phyloP scores from a whole-genome alignment of 495 filamentous ascomycete species.

The Aspergillus panamensis region DNA sequence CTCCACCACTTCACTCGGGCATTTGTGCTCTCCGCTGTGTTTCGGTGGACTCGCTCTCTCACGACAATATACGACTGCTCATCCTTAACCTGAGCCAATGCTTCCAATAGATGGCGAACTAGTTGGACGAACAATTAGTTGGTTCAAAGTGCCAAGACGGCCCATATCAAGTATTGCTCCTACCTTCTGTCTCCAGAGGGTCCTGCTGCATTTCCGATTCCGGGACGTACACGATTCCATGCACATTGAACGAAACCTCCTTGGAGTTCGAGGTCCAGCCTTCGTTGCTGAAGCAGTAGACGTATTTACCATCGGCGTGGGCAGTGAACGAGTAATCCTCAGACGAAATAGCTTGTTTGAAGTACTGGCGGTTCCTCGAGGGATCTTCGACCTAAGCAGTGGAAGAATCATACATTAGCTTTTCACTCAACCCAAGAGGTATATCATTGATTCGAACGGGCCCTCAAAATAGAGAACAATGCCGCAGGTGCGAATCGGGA shows the following conservation, averaged over 20 bases:
- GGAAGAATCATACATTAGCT: slow-evolving; percentile 18
- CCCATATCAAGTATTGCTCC: slow-evolving; percentile 2
- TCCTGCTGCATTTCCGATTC: slow-evolving; percentile 81
- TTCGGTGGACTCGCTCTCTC: slow-evolving; percentile 90
- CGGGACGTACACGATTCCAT: slow-evolving; percentile 95
- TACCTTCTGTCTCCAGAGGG: slow-evolving; percentile 87
- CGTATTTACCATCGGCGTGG: slow-evolving; percentile 77
- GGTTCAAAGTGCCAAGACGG: slow-evolving; percentile 4
- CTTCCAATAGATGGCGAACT: slow-evolving; percentile 83
- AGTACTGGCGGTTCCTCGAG: slow-evolving; percentile 63
- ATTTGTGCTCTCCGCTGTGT: slow-evolving; percentile 98
- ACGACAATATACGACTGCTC: slow-evolving; percentile 97
- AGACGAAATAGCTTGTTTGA: slow-evolving; percentile 73
- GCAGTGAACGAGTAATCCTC: slow-evolving; percentile 94
- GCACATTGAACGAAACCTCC: slow-evolving; percentile 98
- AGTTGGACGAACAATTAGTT: slow-evolving; percentile 17
- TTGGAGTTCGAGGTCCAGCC: slow-evolving; percentile 88
- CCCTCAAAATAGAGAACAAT: not conserved
- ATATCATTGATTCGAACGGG: not conserved
- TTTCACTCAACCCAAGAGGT: not conserved
- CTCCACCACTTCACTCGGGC: slow-evolving; percentile 99
- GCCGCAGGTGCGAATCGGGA: not conserved
- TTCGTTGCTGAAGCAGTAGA: slow-evolving; percentile 99
- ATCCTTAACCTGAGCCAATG: slow-evolving; percentile 88
- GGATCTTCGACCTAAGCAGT: slow-evolving; percentile 73